phyloP scores from a whole-genome alignment of 1,284 basidiomycete species.

The Moniliophthora roreri region DNA sequence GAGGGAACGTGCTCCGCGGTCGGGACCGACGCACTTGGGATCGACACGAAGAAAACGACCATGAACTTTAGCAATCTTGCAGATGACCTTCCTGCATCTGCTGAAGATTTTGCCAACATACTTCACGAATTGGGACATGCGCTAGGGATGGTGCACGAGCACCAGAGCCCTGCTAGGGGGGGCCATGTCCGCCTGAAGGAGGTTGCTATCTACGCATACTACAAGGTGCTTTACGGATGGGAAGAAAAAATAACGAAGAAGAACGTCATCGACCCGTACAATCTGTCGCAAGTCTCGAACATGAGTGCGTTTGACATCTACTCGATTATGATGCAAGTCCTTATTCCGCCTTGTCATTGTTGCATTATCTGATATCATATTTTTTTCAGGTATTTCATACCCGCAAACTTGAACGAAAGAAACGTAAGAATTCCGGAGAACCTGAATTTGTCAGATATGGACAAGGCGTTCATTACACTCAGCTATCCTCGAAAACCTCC shows the following conservation, averaged over 20 bases:
- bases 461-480: too few relatives aligned
- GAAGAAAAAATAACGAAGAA: constrained; percentile 13
- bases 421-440: too few relatives aligned
- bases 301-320: constrained; percentile 20
- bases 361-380: constrained; percentile 6
- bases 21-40: constrained; percentile 16
- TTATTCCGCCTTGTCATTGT: neutral
- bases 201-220: constrained; percentile 18
- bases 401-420: neutral
- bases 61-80: constrained; percentile 24
- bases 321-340: constrained; percentile 9
- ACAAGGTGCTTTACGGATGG: constrained; percentile 13
- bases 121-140: constrained; percentile 33
- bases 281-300: constrained; percentile 18
- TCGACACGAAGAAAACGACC: constrained; percentile 14
- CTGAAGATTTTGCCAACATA: constrained; percentile 20
- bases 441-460: too few relatives aligned
- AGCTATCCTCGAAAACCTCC: constrained; percentile 6
- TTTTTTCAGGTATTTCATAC: constrained; percentile 6
- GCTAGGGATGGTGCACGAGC: constrained; percentile 32
- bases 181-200: constrained; percentile 18
- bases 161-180: constrained; percentile 26
- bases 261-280: constrained; percentile 23
- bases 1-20: constrained; percentile 18
- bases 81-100: constrained; percentile 7